These are phyloP conservation scores for Parastagonospora nodorum DNA, from an alignment of 2,329 filamentous ascomycete genomes.

Conservation along the genomic window DNA sequence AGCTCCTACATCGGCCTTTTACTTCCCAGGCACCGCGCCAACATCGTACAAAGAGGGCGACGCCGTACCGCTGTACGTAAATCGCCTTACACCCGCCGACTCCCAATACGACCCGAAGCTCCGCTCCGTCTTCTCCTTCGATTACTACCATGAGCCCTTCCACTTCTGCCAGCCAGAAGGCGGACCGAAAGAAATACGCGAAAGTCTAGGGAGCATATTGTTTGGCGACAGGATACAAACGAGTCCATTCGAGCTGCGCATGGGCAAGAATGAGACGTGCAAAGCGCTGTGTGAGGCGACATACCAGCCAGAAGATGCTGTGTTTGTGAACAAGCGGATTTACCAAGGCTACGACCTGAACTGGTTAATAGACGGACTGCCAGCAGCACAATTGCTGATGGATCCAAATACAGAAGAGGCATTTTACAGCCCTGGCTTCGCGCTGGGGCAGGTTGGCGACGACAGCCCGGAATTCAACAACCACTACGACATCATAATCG, in stretches of 20 bases:
- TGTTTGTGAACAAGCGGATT: slow-evolving; percentile 84
- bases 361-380: slow-evolving; percentile 93
- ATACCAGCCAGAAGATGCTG: slow-evolving; percentile 67
- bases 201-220: slow-evolving; percentile 92
- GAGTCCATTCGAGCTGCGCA: slow-evolving; percentile 88
- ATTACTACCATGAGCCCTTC: slow-evolving; percentile 90
- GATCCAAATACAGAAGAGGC: slow-evolving; percentile 77
- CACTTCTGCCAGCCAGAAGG: slow-evolving; percentile 83
- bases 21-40: slow-evolving; percentile 93
- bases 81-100: slow-evolving; percentile 85
- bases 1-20: slow-evolving; percentile 70
- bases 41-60: slow-evolving; percentile 86
- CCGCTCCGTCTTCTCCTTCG: slow-evolving; percentile 91
- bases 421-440: slow-evolving; percentile 92
- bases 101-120: slow-evolving; percentile 77
- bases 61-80: slow-evolving; percentile 85
- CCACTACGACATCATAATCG: slow-evolving; percentile 91
- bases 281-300: slow-evolving; percentile 76
- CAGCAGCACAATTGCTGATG: slow-evolving; percentile 80
- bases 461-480: slow-evolving; percentile 76
- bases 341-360: slow-evolving; percentile 88
- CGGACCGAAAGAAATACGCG: slow-evolving; percentile 78
- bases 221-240: slow-evolving; percentile 97
- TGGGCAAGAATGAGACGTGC: slow-evolving; percentile 87
- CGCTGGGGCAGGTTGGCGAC: slow-evolving; percentile 66